Evolutionary conservation across 371 early-diverging fungal species (phyloP).

Genomic region (Zopfochytrium polystomum): DNA sequence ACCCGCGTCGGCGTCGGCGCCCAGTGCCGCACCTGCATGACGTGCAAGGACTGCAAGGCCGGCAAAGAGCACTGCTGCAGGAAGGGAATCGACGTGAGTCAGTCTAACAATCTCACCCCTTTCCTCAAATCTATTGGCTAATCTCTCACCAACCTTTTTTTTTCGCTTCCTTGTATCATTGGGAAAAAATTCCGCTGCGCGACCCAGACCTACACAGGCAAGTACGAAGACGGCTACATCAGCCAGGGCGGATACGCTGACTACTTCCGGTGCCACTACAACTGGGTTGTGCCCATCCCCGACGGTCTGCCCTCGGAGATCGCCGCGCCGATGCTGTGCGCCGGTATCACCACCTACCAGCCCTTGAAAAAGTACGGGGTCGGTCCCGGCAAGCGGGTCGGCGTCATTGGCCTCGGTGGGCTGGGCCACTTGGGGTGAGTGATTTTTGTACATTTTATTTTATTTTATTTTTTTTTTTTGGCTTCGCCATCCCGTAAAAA

Average conservation of each 20-base stretch:
- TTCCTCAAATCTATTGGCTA: neutral
- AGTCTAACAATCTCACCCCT: neutral
- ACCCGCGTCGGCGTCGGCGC: conserved; percentile 29
- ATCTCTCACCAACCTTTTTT: too few relatives aligned
- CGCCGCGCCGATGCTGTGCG: conserved; percentile 62
- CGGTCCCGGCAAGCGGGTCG: conserved; percentile 54
- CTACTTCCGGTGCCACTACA: conserved; percentile 45
- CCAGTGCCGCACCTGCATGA: conserved; percentile 3
- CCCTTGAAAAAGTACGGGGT: conserved; percentile 55
- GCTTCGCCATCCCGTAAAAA: too few relatives aligned
- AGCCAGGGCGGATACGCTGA: conserved; percentile 71
- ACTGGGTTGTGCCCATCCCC: conserved; percentile 52
- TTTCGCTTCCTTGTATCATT: too few relatives aligned
- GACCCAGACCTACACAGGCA: conserved; percentile 51
- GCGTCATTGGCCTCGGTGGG: conserved; percentile 67
- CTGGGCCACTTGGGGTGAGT: conserved; percentile 59
- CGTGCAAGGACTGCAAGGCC: conserved; percentile 20
- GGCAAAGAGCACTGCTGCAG: conserved; percentile 22
- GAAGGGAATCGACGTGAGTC: conserved; percentile 13
- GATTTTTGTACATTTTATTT: neutral
- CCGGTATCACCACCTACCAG: conserved; percentile 66
- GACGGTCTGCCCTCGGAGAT: conserved; percentile 46
- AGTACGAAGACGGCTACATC: conserved; percentile 53
- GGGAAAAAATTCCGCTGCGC: neutral
- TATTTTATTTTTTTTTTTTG: conserved; percentile 1